Evolutionary conservation across 306 rosid genomes (phyloP).

Genomic region (Vigna trinervia): DNA sequence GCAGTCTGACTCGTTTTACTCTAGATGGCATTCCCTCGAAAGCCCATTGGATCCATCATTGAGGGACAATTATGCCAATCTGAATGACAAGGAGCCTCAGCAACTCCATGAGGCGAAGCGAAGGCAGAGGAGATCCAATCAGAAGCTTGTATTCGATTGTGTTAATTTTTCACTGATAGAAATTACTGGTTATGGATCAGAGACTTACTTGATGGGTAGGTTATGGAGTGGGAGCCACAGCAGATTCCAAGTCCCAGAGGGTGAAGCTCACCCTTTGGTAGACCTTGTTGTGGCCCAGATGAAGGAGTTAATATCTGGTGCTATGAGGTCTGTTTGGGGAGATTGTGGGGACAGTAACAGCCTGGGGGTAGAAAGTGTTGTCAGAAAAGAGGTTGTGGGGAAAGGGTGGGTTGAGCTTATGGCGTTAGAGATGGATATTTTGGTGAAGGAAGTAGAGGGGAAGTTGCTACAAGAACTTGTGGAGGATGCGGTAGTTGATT

Average conservation of each 20-base stretch:
- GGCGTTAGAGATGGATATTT: conserved; percentile 70
- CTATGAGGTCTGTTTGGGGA: conserved; percentile 61
- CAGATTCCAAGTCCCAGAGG: conserved; percentile 49
- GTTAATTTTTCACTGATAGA: conserved; percentile 74
- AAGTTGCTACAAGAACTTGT: conserved; percentile 86
- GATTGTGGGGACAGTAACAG: conserved; percentile 65
- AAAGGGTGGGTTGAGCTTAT: conserved; percentile 74
- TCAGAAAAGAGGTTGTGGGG: conserved; percentile 83
- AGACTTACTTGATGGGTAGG: conserved; percentile 42
- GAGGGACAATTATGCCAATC: conserved; percentile 68
- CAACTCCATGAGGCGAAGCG: conserved; percentile 78
- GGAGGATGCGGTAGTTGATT: conserved; percentile 82
- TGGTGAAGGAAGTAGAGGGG: conserved; percentile 78
- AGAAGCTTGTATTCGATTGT: conserved; percentile 84
- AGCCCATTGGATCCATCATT: conserved; percentile 84
- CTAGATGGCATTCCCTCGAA: conserved; percentile 80
- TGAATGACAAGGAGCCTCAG: conserved; percentile 63
- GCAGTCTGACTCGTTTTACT: conserved; percentile 53
- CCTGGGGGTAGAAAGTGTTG: conserved; percentile 80
- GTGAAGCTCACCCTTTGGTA: conserved; percentile 58
- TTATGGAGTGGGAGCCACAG: conserved; percentile 55
- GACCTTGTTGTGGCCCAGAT: conserved; percentile 70
- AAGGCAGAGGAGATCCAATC: conserved; percentile 72
- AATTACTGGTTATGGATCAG: conserved; percentile 62
- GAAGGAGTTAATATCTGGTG: conserved; percentile 68